These are phyloP conservation scores for Trichomonas tenax DNA, from an alignment of 208 protist genomes.

Conservation along the genomic window DNA sequence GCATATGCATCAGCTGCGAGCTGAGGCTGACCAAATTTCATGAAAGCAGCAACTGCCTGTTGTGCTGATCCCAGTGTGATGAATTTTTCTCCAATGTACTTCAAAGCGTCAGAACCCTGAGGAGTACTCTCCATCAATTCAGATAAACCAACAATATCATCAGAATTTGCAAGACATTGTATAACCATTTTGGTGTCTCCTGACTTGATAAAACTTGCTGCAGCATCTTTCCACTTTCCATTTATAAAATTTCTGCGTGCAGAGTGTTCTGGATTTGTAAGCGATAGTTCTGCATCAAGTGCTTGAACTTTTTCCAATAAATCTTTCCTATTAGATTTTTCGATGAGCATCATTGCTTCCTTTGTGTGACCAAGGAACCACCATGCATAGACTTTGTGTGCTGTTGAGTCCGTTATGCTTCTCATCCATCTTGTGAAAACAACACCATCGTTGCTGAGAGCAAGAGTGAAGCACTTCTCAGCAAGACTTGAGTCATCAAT, in stretches of 20 bases:
- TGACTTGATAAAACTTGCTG: not conserved
- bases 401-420: not conserved
- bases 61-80: not conserved
- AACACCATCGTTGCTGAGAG: not conserved
- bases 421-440: not conserved
- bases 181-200: not conserved
- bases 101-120: not conserved
- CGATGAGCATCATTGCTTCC: not conserved
- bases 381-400: not conserved
- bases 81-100: not conserved
- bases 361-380: not conserved
- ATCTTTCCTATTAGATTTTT: not conserved
- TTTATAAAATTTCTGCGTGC: not conserved
- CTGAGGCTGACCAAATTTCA: not conserved
- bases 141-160: not conserved
- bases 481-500: not conserved
- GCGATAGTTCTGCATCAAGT: not conserved
- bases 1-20: not conserved
- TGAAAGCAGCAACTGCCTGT: not conserved
- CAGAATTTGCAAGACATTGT: not conserved
- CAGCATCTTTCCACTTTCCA: not conserved
- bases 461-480: not conserved
- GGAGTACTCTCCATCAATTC: not conserved
- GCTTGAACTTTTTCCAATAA: not conserved
- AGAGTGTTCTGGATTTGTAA: not conserved